Percentiles rank a stretch among this genome's conserved stretches.
Conservation (phyloP, 2,329 filamentous ascomycete genomes). For the Sarocladium oryzae region DNA sequence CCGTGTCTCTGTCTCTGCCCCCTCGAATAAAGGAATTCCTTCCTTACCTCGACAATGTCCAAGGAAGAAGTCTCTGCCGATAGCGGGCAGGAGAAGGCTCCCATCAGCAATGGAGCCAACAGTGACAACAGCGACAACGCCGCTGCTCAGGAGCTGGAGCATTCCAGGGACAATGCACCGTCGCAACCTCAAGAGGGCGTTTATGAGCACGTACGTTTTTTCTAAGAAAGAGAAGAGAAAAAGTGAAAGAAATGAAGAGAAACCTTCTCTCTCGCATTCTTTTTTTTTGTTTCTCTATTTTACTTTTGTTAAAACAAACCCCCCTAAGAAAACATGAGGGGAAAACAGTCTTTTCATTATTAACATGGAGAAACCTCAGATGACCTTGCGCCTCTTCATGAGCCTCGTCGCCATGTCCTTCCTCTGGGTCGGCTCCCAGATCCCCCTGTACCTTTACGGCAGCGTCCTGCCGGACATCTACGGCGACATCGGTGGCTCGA, state of each 20-base stretch:
- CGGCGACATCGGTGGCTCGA: slow-evolving; percentile 49
- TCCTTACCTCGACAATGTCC: background rate
- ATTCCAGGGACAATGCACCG: background rate
- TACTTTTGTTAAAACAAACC: no score
- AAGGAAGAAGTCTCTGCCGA: background rate
- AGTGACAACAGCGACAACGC: background rate
- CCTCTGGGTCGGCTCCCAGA: slow-evolving; percentile 7
- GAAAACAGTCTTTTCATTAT: no score
- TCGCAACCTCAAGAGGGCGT: background rate
- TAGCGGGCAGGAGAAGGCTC: background rate
- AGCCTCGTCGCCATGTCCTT: slow-evolving; percentile 8
- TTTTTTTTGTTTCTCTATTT: no score
- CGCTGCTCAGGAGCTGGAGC: background rate
- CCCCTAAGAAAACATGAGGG: no score
- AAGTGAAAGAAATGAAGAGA: no score
- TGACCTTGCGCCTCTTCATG: slow-evolving; percentile 4
- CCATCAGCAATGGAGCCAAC: background rate
- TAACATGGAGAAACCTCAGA: no score
- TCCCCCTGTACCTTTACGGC: slow-evolving; percentile 7
- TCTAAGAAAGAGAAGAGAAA: no score
- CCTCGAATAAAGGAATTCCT: no score
- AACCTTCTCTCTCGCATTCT: no score
- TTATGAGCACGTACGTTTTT: background rate
- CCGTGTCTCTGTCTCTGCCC: no score
- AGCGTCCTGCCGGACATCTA: slow-evolving; percentile 36